These are phyloP conservation scores for Thalassiosira hispida DNA, from an alignment of 352 stramenopile species.

Conservation along the genomic window DNA sequence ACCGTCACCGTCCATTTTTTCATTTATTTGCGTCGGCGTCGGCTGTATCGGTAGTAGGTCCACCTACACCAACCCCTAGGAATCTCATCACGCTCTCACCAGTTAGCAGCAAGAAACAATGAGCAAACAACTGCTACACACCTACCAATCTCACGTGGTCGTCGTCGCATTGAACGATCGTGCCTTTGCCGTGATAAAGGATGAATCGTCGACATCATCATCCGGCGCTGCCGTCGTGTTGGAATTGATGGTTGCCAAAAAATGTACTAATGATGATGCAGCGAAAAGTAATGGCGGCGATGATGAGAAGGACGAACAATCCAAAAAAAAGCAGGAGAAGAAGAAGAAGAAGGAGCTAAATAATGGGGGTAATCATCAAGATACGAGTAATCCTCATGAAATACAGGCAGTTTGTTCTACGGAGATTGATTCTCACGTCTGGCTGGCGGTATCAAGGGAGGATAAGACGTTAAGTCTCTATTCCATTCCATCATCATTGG, in stretches of 20 bases:
- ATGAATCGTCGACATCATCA: conserved; percentile 1
- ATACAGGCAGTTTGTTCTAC: conserved; percentile 44
- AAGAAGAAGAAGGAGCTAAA: conserved; percentile 32
- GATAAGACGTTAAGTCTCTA: conserved; percentile 73
- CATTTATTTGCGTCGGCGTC: too few species aligned
- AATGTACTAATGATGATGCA: background rate
- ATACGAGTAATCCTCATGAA: conserved; percentile 1
- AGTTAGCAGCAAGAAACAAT: too few species aligned
- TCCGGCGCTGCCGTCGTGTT: conserved; percentile 5
- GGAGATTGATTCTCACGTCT: conserved; percentile 36
- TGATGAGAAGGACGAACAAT: conserved; percentile 12
- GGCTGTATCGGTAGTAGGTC: too few species aligned
- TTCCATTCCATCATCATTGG: conserved; percentile 18
- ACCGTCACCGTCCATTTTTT: too few species aligned
- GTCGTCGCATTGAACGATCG: conserved; percentile 56
- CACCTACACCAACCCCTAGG: too few species aligned
- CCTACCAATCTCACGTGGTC: conserved; percentile 38
- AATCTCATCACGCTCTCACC: too few species aligned
- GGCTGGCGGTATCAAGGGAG: conserved; percentile 64
- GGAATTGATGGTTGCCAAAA: conserved; percentile 17
- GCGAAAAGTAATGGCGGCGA: conserved; percentile 15
- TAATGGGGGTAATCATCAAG: conserved; percentile 12
- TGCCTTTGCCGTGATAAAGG: conserved; percentile 50
- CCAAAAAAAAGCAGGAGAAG: conserved; percentile 17
- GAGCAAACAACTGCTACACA: conserved; percentile 54